Base-by-base conservation (phyloP, 768 basidiomycete species). In the Lactarius sp. region DNA sequence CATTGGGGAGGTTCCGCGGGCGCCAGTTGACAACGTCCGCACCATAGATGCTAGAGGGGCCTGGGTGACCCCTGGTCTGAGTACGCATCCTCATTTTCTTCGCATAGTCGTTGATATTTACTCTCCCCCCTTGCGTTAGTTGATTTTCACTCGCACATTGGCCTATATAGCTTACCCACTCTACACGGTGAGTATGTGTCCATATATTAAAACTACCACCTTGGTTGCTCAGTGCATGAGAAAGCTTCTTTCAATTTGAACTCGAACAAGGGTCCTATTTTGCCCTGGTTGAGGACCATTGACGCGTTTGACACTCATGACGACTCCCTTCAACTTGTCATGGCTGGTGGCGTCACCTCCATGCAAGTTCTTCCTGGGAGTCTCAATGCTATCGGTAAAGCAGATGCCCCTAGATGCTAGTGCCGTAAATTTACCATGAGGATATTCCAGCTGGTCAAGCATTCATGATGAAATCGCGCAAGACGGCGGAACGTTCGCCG, bases 221-320 rank as follows among this genome's bases (percentile, higher is more conserved):
- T 22, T 39, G 47, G 20, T 49, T 22, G 16, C 47, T 49, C 47
- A 18, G 20, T 36, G 49, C n/a, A 52, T 55, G 22, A 12, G 18
- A 20, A 49, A 77, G 84, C 85, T 36, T 77, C 82, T 16, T 65
- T 74, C 50, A 90, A 90, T 70, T 76, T 81, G 14, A 86, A 88
- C 71, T 91, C 90, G 10, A 66, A 64, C 10, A 81, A 89, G 56
- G 88, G 87, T 0, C 82, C 90, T 4, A 79, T 89, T 61, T 69
- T 85, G 39, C 92, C 92, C 2, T 91, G 87, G 85, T 77, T 98
- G 33, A 81, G 92, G 52, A 87, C 83, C 61, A 78, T 94, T 44
- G 94, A 98, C 71, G 92, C 83, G 0, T 80, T 97, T 69, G 88
- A 95, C 71, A 93, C 90, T 0, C 90, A 93, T 64, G 94, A 95